Conservation (phyloP, 78 protist genomes). For the Paratrimastix pyriformis region DNA sequence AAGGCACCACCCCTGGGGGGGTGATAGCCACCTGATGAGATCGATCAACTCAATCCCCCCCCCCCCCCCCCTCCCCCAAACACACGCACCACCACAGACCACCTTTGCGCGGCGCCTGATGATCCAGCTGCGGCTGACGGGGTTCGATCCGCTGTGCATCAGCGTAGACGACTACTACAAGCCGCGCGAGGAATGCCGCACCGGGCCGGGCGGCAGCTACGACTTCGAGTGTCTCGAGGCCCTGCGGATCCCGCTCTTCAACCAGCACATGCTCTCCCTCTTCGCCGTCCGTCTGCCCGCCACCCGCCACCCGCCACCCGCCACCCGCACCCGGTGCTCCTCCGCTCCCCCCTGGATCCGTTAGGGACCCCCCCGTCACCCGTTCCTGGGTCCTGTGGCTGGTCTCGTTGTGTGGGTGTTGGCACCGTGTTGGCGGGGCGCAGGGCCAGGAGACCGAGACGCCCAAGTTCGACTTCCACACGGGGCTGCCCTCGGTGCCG, state of each 20-base stretch:
- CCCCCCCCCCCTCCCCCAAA: too few relatives aligned
- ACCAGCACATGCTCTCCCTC: constrained; percentile 5
- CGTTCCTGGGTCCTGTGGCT: too few relatives aligned
- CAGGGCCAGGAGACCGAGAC: constrained; percentile 14
- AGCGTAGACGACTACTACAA: constrained; percentile 41
- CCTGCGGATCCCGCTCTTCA: constrained; percentile 11
- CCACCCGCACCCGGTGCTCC: too few relatives aligned
- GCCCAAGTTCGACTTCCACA: constrained; percentile 35
- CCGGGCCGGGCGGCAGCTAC: constrained; percentile 27
- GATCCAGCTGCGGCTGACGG: constrained; percentile 20
- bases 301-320: too few relatives aligned
- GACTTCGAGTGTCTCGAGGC: constrained; percentile 41
- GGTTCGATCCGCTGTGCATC: constrained; percentile 16
- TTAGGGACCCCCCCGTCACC: too few relatives aligned
- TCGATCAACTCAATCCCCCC: too few relatives aligned
- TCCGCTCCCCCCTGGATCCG: too few relatives aligned
- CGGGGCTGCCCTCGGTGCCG: constrained; percentile 8
- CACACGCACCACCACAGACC: too few relatives aligned
- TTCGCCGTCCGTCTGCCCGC: too few relatives aligned
- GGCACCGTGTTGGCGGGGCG: too few relatives aligned
- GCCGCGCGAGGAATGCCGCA: constrained; percentile 5
- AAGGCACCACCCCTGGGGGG: too few relatives aligned
- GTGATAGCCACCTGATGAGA: too few relatives aligned
- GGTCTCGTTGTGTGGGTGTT: background rate
- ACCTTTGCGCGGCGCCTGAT: constrained; percentile 31